phyloP scores from a whole-genome alignment of 192 early-diverging fungal species.

The Backusella mclennaniae region DNA sequence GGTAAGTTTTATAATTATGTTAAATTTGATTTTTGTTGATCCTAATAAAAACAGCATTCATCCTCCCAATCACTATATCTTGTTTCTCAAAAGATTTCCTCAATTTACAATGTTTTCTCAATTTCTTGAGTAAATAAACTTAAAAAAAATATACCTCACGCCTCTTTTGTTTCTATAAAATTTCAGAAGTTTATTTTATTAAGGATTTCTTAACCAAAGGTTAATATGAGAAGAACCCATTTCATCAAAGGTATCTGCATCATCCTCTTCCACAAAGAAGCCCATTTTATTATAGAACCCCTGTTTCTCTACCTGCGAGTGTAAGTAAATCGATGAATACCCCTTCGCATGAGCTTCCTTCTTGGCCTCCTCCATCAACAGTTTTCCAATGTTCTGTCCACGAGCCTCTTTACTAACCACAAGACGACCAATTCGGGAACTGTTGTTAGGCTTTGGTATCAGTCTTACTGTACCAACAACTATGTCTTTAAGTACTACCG shows the following conservation, averaged over 20 bases:
- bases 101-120: too few species aligned
- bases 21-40: too few species aligned
- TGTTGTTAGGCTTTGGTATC: not conserved
- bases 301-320: not conserved
- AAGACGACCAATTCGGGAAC: not conserved
- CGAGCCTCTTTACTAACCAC: constrained; percentile 2
- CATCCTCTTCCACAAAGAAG: not conserved
- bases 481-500: not conserved
- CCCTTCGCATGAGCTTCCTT: not conserved
- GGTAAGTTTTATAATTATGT: too few species aligned
- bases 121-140: not conserved
- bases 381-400: not conserved
- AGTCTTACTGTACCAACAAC: not conserved
- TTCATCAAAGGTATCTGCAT: not conserved
- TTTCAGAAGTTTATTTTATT: not conserved
- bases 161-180: not conserved
- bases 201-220: not conserved
- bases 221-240: not conserved
- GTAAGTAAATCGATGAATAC: not conserved
- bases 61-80: too few species aligned
- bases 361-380: not conserved
- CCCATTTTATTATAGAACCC: not conserved
- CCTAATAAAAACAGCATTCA: too few species aligned
- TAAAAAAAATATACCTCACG: not conserved
- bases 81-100: too few species aligned